Percentiles rank a stretch among this genome's conserved stretches.
Evolutionary conservation across 1,284 basidiomycete genomes (phyloP).

Genomic region (Mycena sp.): DNA sequence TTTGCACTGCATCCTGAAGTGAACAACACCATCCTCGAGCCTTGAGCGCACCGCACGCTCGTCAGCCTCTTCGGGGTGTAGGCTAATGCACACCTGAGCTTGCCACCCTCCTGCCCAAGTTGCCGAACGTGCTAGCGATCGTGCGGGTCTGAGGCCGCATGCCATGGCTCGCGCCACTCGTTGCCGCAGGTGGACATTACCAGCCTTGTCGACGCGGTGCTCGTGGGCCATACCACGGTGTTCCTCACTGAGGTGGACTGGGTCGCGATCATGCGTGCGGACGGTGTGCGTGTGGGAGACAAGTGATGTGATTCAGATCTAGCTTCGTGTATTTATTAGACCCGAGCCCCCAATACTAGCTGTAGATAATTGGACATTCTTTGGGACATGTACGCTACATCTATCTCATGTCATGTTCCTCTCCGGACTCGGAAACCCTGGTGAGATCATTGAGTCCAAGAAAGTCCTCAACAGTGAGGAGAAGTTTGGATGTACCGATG

Average conservation of each 20-base stretch:
- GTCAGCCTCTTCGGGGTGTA: constrained; percentile 85
- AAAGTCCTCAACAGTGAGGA: not conserved
- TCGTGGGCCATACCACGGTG: constrained; percentile 58
- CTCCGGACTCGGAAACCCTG: not conserved
- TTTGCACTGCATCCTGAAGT: constrained; percentile 83
- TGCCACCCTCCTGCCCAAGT: constrained; percentile 70
- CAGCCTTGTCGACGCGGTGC: constrained; percentile 55
- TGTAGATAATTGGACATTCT: too few relatives aligned
- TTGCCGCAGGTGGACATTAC: constrained; percentile 76
- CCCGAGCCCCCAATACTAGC: too few relatives aligned
- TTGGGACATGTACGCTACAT: too few relatives aligned
- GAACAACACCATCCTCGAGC: constrained; percentile 73
- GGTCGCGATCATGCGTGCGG: constrained; percentile 74
- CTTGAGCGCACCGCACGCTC: constrained; percentile 77
- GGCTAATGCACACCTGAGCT: constrained; percentile 88
- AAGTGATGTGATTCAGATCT: too few relatives aligned
- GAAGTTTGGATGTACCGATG: not conserved
- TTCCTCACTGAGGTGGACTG: constrained; percentile 78
- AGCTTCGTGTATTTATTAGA: too few relatives aligned
- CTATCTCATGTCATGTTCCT: too few relatives aligned
- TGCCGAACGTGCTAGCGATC: constrained; percentile 73
- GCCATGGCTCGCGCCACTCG: constrained; percentile 42
- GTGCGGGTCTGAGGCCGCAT: constrained; percentile 74
- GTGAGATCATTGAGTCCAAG: not conserved
- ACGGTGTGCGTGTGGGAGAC: constrained; percentile 77